These are phyloP conservation scores for Hyphodiscus hymeniophilus DNA, from an alignment of 495 filamentous ascomycete species.

Conservation along the genomic window DNA sequence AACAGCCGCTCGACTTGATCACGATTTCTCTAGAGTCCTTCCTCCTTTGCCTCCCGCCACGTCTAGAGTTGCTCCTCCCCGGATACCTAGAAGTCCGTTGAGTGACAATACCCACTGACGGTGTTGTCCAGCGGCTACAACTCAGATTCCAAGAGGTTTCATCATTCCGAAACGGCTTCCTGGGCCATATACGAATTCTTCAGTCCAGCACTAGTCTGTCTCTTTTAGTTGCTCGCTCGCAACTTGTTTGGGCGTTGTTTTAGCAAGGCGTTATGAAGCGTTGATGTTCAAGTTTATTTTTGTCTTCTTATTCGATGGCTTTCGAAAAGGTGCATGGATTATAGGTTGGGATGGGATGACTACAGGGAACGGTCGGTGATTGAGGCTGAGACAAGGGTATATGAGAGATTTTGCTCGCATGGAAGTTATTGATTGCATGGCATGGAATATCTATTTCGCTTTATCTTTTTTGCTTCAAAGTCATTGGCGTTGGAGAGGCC, in stretches of 20 bases:
- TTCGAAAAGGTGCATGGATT: neutral
- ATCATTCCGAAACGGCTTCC: constrained; percentile 5
- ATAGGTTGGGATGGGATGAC: neutral
- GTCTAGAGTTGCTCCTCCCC: no score
- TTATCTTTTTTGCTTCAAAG: no score
- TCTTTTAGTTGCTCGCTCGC: neutral
- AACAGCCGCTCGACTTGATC: constrained; percentile 10
- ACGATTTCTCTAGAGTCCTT: neutral
- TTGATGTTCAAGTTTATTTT: constrained; percentile 3
- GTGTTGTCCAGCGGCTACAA: no score
- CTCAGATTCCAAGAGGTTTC: no score
- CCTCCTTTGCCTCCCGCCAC: no score
- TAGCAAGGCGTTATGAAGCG: constrained; percentile 13
- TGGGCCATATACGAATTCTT: constrained; percentile 10
- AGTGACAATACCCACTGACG: no score
- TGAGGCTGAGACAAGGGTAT: neutral
- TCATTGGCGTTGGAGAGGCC: no score
- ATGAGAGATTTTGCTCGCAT: neutral
- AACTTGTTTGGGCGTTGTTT: constrained; percentile 5
- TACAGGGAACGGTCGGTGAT: no score
- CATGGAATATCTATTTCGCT: no score
- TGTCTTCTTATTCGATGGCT: neutral
- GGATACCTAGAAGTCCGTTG: no score
- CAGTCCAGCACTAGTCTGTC: neutral
- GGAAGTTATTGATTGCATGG: no score